Percentiles rank a stretch among this genome's conserved stretches.
Evolutionary conservation across 2,329 filamentous ascomycete species (phyloP).

Genomic region (Paraconiothyrium sp.): DNA sequence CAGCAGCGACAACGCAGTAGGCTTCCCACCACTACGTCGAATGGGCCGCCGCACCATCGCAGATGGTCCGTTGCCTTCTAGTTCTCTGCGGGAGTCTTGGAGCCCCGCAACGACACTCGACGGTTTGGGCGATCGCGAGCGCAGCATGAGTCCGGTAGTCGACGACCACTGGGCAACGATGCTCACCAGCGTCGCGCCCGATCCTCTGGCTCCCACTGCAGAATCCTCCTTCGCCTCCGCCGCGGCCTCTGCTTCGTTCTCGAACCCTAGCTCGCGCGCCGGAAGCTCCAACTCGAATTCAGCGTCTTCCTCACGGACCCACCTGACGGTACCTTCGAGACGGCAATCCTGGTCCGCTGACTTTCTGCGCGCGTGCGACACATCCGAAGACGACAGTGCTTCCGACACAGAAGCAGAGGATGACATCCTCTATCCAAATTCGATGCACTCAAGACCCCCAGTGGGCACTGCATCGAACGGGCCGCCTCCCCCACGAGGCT

Average conservation of each 20-base stretch:
- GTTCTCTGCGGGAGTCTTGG: constrained; percentile 51
- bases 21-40: constrained; percentile 48
- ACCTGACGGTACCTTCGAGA: constrained; percentile 49
- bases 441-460: constrained; percentile 26
- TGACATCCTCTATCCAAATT: background rate
- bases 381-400: constrained; percentile 51
- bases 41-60: constrained; percentile 50
- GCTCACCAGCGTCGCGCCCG: constrained; percentile 80
- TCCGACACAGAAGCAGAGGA: constrained; percentile 65
- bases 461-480: constrained; percentile 14
- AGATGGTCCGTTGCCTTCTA: constrained; percentile 47
- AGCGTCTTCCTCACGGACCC: constrained; percentile 47
- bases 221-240: constrained; percentile 84
- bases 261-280: constrained; percentile 52
- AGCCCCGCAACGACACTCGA: constrained; percentile 60
- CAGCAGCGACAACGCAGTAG: constrained; percentile 38
- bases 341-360: constrained; percentile 50
- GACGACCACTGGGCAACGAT: constrained; percentile 80
- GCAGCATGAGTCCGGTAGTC: constrained; percentile 76
- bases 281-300: constrained; percentile 60
- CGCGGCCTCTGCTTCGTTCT: constrained; percentile 62
- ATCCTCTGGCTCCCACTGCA: constrained; percentile 80
- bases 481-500: constrained; percentile 41
- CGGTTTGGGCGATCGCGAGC: constrained; percentile 83
- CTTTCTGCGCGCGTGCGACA: constrained; percentile 63